Conservation (phyloP, 2,329 filamentous ascomycete genomes). For the Didymella arachidicola region DNA sequence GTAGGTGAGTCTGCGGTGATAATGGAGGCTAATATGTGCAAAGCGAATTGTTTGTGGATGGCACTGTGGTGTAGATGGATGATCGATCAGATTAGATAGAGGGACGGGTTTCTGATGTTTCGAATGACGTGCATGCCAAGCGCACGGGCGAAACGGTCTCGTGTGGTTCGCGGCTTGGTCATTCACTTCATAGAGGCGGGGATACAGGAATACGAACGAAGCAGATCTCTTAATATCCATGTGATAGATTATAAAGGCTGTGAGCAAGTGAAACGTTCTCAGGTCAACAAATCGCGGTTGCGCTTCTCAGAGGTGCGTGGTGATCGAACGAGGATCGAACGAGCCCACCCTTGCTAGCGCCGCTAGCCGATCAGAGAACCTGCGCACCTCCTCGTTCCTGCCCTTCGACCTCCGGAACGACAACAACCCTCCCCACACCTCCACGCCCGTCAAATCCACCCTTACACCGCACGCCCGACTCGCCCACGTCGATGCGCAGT, state of each 20-base stretch:
- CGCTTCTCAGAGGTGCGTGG: constrained; percentile 16
- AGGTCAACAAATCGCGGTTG: background rate
- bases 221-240: background rate
- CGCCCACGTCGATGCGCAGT: constrained; percentile 30
- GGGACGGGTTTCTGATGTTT: constrained; percentile 18
- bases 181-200: too few species aligned
- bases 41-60: background rate
- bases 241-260: too few species aligned
- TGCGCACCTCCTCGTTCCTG: constrained; percentile 34
- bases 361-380: constrained; percentile 1
- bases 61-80: constrained; percentile 5
- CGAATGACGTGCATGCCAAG: constrained; percentile 35
- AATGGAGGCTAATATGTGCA: too few species aligned
- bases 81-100: constrained; percentile 34
- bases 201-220: background rate
- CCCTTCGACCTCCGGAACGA: constrained; percentile 28
- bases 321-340: constrained; percentile 22
- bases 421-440: constrained; percentile 27
- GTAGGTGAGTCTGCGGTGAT: too few species aligned
- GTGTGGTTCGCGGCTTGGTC: background rate
- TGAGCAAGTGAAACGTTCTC: background rate
- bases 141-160: background rate
- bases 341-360: constrained; percentile 12
- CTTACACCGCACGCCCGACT: constrained; percentile 5
- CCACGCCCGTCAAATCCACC: constrained; percentile 20